Base-by-base conservation (phyloP, 2,329 filamentous ascomycete species). In the Cyphellophora attinorum region DNA sequence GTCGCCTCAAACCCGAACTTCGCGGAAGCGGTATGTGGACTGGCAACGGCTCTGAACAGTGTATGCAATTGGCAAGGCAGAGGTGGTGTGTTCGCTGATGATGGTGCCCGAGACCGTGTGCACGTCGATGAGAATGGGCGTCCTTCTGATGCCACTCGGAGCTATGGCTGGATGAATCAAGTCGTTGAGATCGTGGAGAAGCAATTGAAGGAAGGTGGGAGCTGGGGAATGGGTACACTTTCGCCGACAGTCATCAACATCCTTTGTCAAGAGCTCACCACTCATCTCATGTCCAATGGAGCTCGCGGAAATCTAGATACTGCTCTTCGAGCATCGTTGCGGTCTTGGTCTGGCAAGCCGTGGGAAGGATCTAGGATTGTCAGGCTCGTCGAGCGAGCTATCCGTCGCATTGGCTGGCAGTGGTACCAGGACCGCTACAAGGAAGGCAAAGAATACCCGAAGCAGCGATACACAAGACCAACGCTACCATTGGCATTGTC, bases 1-100 rank as follows among this genome's bases (percentile, higher is more conserved):
- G 89, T 98, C 6, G 71, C 73, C 19, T 78, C 88, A n/a, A 98
- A 91, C 48, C 89, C 91, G 0, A 82, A 93, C 19, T 98, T 98
- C 60, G 85, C 91, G 1, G 91, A 98, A 61, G 91, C 91, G 5
- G 89, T 98, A 1, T 98, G 91, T 57, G 91, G 91, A 5, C 70
- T 98, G 34, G 88, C 86, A 2, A 96, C 93, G 39, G 89, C 91
- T 2, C 66, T 98, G 33, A 96, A 95, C 54, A 96, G 91, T 5
- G 88, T 98, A 5, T 98, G 91, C 55, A 83, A 89, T 51, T 98
- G 91, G 91, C 74, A 75, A 50, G 85, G 85, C 18, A 77, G 91
- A 44, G 91, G 91, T 41, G 91, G 91, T 1, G 80, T 93, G 29
- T 68, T 84, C 16, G 71, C 84, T n/a, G 71, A 79, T 34, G 68